Evolutionary conservation across 73 alveolate genomes (phyloP).

Genomic region (Paramecium pentaurelia): DNA sequence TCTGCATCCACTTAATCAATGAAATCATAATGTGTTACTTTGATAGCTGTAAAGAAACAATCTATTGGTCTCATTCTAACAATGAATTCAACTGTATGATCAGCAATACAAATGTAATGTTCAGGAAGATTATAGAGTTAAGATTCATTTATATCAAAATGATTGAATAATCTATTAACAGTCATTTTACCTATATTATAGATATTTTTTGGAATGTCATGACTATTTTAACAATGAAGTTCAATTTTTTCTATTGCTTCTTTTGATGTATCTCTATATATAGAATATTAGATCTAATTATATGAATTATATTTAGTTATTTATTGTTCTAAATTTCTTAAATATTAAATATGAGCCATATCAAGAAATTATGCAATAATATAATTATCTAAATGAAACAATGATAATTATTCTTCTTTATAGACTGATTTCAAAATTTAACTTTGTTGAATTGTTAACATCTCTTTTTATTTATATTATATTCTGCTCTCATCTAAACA

Average conservation of each 20-base stretch:
- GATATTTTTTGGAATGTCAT: background rate
- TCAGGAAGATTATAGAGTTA: background rate
- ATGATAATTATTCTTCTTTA: background rate
- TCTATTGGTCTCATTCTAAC: constrained; percentile 5
- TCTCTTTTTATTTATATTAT: background rate
- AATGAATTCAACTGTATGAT: background rate
- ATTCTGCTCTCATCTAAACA: constrained; percentile 35
- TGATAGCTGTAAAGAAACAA: background rate
- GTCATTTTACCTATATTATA: background rate
- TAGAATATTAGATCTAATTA: background rate
- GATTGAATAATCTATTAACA: background rate
- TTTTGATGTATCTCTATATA: background rate
- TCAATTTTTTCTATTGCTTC: background rate
- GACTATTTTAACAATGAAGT: background rate
- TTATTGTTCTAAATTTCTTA: background rate
- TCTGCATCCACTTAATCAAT: background rate
- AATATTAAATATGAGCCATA: background rate
- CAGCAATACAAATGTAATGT: background rate
- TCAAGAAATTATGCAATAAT: constrained; percentile 1
- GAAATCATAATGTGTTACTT: background rate
- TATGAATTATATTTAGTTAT: background rate
- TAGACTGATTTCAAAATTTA: background rate
- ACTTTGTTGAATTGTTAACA: background rate
- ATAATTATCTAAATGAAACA: background rate
- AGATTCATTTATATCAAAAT: background rate